Percentiles rank a stretch among this genome's conserved stretches.
phyloP scores from a whole-genome alignment of 306 rosid genomes.

The Trifolium repens region DNA sequence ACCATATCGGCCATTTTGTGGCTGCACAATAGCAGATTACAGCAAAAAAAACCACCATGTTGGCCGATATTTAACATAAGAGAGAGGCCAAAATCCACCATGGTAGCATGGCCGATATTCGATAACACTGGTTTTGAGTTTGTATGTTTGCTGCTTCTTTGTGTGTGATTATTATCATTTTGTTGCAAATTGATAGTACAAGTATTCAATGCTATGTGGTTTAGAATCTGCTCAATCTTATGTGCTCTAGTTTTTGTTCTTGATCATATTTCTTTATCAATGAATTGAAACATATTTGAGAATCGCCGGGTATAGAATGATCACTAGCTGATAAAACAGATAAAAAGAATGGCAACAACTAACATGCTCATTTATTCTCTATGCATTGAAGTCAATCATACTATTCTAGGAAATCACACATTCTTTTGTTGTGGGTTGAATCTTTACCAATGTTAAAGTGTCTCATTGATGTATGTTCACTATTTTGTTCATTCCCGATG shows the following conservation, averaged over 20 bases:
- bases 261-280: constrained; percentile 45
- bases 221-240: constrained; percentile 36
- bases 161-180: neutral
- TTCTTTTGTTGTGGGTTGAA: neutral
- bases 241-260: constrained; percentile 50
- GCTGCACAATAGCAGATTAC: too few relatives aligned
- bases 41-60: too few relatives aligned
- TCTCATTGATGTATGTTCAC: neutral
- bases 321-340: constrained; percentile 40
- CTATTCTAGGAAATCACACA: constrained; percentile 53
- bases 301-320: constrained; percentile 50
- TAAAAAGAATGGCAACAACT: constrained; percentile 46
- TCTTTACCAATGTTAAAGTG: neutral
- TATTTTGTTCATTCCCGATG: neutral
- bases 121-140: neutral
- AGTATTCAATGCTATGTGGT: constrained; percentile 48
- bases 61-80: too few relatives aligned
- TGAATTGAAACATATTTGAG: constrained; percentile 42
- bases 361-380: constrained; percentile 44
- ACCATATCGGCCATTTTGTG: too few relatives aligned
- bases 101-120: too few relatives aligned
- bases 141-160: neutral
- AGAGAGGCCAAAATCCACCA: too few relatives aligned
- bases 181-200: constrained; percentile 14
- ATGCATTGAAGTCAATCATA: constrained; percentile 47